Base-by-base conservation (phyloP, 2,329 filamentous ascomycete species). In the Stylonectria norvegica region DNA sequence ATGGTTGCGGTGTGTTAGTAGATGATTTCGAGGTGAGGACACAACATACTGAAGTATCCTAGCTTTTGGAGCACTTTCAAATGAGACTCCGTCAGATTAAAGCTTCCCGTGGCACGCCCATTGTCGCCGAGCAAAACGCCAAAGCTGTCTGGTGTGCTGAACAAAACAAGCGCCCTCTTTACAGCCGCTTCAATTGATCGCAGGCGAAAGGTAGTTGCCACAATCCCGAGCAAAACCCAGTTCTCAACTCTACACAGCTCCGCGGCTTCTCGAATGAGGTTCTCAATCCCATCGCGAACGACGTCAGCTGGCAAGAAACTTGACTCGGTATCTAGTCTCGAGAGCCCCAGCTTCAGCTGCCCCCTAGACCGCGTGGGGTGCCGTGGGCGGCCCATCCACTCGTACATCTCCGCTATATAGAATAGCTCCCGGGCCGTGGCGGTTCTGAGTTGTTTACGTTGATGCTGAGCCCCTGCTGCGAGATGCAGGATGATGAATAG, bases 141-240 rank as follows among this genome's bases (percentile, higher is more conserved):
- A 34, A 5, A 12, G 5, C 14, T 6, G 11, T 42, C n/a, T 25
- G 27, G 4, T 29, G 29, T 3, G 25, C 5, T 29, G 17, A 15
- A 27, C 29, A 52, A 17, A 40, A 38, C 5, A 45, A 36, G 12
- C 4, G 10, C 18, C 27, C 8, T 39, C 9, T 4, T 19, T 17
- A 27, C 42, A 3, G 36, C 15, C 4, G 17, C 7, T 15, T 7
- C 20, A 14, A 43, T 9, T 3, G 27, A 5, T 3, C 33, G 5
- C 12, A 51, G 34, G 5, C 19, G 7, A 7, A 53, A 42, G 9
- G 36, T 40, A 6, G 43, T 12, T 10, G 45, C 47, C 22, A 53
- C 42, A 2, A 47, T 15, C 11, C 40, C 42, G 10, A 55, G 32
- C 5, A 55, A 43, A 5, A 43, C 15, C 51, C 51, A 55, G 16